Percentiles rank a stretch among this genome's conserved stretches.
phyloP scores from a whole-genome alignment of 2,329 filamentous ascomycete species.

The Exserohilum rostratum region DNA sequence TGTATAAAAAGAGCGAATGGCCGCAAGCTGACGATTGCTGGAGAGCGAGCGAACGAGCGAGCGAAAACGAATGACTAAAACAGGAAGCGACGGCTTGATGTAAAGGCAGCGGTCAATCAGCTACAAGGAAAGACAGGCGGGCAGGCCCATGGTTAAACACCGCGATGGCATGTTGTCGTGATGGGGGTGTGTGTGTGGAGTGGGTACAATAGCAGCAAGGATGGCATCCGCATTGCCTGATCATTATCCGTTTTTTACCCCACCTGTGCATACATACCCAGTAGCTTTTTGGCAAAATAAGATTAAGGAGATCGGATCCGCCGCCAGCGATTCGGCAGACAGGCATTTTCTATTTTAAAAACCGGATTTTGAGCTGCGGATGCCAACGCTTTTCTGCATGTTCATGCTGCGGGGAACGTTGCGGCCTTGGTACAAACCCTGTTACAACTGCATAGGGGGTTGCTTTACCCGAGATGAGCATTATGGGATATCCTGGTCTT shows the following conservation, averaged over 20 bases:
- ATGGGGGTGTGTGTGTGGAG: conserved; percentile 13
- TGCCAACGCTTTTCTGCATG: conserved; percentile 27
- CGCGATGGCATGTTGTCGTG: conserved; percentile 18
- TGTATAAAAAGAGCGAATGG: conserved; percentile 20
- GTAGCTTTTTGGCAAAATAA: conserved; percentile 21
- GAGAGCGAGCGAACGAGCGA: conserved; percentile 1
- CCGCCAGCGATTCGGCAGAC: conserved; percentile 17
- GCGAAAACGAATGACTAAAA: neutral
- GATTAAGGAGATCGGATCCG: conserved; percentile 37
- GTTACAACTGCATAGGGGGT: conserved; percentile 27
- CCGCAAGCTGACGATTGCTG: conserved; percentile 31
- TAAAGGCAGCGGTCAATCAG: conserved; percentile 16
- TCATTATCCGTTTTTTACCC: conserved; percentile 8
- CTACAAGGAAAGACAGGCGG: neutral
- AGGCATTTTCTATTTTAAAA: conserved; percentile 2
- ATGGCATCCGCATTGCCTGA: conserved; percentile 26
- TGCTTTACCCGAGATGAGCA: conserved; percentile 43
- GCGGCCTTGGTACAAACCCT: conserved; percentile 32
- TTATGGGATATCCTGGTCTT: conserved; percentile 30
- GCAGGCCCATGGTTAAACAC: conserved; percentile 24
- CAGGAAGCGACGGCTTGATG: conserved; percentile 23
- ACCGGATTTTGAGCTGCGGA: conserved; percentile 14
- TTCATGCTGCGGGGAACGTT: conserved; percentile 20
- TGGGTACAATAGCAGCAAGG: conserved; percentile 30
- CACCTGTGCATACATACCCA: conserved; percentile 13